Evolutionary conservation across 257 asterid species (phyloP).

Genomic region (Solanum paucissectum): DNA sequence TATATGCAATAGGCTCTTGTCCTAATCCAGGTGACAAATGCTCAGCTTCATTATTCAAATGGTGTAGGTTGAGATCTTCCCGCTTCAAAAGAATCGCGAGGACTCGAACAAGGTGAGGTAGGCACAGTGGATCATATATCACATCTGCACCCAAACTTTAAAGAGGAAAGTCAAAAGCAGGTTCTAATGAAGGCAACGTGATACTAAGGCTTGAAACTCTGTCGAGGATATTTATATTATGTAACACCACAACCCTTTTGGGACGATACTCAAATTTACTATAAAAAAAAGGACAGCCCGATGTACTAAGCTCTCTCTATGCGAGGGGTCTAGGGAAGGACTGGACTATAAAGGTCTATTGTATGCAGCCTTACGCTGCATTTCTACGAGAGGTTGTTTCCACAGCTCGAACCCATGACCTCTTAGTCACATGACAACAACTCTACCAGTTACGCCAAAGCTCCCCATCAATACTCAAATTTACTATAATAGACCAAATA

Average conservation of each 20-base stretch:
- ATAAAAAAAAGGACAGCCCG: neutral
- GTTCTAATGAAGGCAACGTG: neutral
- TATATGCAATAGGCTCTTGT: constrained; percentile 46
- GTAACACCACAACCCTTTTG: neutral
- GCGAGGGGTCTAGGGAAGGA: neutral
- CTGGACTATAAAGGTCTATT: neutral
- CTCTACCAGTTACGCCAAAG: neutral
- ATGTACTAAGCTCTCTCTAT: neutral
- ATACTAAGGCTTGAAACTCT: neutral
- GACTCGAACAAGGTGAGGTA: constrained; percentile 75
- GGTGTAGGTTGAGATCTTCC: neutral
- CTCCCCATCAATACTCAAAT: neutral
- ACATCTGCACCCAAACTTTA: constrained; percentile 90
- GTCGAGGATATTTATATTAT: neutral
- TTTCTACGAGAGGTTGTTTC: neutral
- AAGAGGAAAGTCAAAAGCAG: neutral
- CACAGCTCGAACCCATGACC: neutral
- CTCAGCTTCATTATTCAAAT: neutral
- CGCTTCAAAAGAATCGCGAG: constrained; percentile 42
- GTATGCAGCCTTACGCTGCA: neutral
- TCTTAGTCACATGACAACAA: neutral
- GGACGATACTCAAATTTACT: neutral
- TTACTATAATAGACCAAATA: neutral
- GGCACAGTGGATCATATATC: constrained; percentile 66
- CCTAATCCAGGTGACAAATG: neutral